These are phyloP conservation scores for Magnolia kwangsiensis DNA, from an alignment of 164 flowering plant species.

Conservation along the genomic window DNA sequence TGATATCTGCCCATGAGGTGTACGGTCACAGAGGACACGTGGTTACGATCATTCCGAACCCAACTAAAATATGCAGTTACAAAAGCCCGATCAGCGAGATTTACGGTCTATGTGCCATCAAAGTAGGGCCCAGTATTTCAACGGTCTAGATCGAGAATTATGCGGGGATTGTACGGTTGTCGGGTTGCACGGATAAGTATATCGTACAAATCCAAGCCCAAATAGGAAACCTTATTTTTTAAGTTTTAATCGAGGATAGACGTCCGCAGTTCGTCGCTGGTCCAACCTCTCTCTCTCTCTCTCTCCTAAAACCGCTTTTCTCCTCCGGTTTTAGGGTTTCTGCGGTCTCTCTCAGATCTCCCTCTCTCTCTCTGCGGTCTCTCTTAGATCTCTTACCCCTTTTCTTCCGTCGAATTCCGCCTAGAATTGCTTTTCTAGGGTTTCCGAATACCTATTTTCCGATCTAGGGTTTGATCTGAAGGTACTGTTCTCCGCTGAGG, in stretches of 20 bases:
- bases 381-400: not conserved
- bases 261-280: not conserved
- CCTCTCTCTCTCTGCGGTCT: not conserved
- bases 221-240: not conserved
- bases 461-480: not conserved
- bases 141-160: no score
- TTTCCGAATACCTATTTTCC: not conserved
- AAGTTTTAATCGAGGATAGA: not conserved
- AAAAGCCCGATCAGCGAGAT: no score
- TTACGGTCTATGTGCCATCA: no score
- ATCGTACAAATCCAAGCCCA: not conserved
- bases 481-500: not conserved
- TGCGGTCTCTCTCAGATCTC: not conserved
- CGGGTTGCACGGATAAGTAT: no score
- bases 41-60: no score
- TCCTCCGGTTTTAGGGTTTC: slow-evolving; percentile 6
- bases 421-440: not conserved
- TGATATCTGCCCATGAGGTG: no score
- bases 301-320: not conserved
- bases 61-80: no score
- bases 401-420: not conserved
- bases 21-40: no score
- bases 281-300: not conserved
- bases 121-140: no score
- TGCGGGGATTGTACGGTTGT: no score